These are phyloP conservation scores for Colletotrichum incanum DNA, from an alignment of 2,329 filamentous ascomycete genomes.

Conservation along the genomic window DNA sequence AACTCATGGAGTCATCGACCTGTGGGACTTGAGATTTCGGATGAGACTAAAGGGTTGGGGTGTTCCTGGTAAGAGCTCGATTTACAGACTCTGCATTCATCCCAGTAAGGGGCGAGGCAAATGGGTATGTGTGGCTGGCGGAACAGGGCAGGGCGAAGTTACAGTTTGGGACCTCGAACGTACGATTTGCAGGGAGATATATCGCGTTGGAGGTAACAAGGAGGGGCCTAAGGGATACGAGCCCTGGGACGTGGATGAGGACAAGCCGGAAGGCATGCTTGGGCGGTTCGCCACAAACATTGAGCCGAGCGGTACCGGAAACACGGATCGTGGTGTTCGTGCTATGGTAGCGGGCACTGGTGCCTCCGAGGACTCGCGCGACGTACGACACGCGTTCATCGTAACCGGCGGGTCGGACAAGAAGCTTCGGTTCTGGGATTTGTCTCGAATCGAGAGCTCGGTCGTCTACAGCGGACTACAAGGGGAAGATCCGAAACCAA, in stretches of 20 bases:
- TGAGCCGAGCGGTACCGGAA: conserved; percentile 71
- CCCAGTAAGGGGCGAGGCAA: conserved; percentile 84
- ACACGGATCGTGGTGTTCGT: conserved; percentile 78
- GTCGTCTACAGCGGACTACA: conserved; percentile 85
- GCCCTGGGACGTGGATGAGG: conserved; percentile 91
- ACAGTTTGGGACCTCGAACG: conserved; percentile 98
- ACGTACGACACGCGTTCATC: conserved; percentile 85
- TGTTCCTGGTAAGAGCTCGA: conserved; percentile 83
- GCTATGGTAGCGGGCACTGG: conserved; percentile 83
- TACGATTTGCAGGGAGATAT: conserved; percentile 88
- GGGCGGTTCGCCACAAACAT: conserved; percentile 85
- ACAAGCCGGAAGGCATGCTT: conserved; percentile 89
- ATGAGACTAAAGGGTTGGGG: conserved; percentile 92
- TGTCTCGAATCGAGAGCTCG: conserved; percentile 83
- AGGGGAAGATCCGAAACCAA: conserved; percentile 79
- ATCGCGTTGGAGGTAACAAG: conserved; percentile 77
- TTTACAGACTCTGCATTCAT: conserved; percentile 85
- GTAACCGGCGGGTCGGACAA: conserved; percentile 91
- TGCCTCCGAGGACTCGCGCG: conserved; percentile 77
- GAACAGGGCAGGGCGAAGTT: conserved; percentile 88
- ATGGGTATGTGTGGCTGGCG: conserved; percentile 91
- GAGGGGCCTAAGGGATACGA: conserved; percentile 79
- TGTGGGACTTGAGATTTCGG: conserved; percentile 98
- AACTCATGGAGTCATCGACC: conserved; percentile 90
- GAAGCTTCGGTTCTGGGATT: conserved; percentile 95